phyloP scores from a whole-genome alignment of 1,284 basidiomycete genomes.

The Boletus sp. region DNA sequence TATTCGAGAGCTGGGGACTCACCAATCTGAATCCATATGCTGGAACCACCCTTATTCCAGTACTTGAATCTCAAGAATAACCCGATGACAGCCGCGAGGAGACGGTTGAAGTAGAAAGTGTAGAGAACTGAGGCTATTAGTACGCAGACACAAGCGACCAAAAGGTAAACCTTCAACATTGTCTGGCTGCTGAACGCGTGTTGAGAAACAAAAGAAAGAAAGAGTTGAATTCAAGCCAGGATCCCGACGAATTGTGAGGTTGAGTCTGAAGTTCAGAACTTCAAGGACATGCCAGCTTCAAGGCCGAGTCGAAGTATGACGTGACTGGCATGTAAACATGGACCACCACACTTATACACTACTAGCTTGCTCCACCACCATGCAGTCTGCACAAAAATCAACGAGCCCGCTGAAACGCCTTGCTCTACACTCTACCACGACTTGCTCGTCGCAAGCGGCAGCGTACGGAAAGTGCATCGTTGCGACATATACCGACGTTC shows the following conservation, averaged over 20 bases:
- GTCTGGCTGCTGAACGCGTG: slow-evolving; percentile 16
- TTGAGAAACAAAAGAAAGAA: slow-evolving; percentile 11
- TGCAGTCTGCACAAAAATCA: slow-evolving; percentile 23
- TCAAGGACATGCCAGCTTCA: slow-evolving; percentile 4
- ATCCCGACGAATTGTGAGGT: neutral
- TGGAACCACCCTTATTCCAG: slow-evolving; percentile 68
- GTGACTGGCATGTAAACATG: too few species aligned
- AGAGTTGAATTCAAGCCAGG: neutral
- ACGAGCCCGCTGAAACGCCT: slow-evolving; percentile 53
- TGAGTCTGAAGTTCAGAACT: slow-evolving; percentile 2
- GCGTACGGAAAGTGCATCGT: slow-evolving; percentile 78
- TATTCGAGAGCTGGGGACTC: slow-evolving; percentile 20
- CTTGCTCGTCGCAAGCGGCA: slow-evolving; percentile 65
- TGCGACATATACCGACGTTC: slow-evolving; percentile 71
- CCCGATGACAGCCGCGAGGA: slow-evolving; percentile 66
- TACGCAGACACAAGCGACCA: slow-evolving; percentile 70
- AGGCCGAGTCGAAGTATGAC: neutral
- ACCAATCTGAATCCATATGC: slow-evolving; percentile 79
- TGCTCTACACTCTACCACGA: slow-evolving; percentile 64
- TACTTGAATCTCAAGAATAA: slow-evolving; percentile 57
- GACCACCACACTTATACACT: neutral
- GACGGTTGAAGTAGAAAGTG: slow-evolving; percentile 87
- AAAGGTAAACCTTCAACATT: slow-evolving; percentile 59
- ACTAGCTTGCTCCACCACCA: slow-evolving; percentile 8
- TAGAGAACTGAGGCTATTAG: slow-evolving; percentile 70